Percentiles rank a stretch among this genome's conserved stretches.
Evolutionary conservation across 192 early-diverging fungal genomes (phyloP).

Genomic region (Pilaira anomala): DNA sequence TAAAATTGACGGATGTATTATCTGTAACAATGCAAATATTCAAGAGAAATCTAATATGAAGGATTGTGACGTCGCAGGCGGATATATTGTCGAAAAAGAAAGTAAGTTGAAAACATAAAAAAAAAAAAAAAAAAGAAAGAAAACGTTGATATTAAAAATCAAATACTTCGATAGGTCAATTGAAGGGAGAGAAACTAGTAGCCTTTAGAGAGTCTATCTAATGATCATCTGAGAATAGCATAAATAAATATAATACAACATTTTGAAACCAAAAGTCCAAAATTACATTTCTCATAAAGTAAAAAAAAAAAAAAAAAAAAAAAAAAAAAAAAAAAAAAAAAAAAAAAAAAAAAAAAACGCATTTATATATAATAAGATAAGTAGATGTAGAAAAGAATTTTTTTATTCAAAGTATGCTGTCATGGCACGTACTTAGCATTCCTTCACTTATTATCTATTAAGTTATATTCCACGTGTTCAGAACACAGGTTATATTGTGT

Average conservation of each 20-base stretch:
- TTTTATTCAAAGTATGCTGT: no score
- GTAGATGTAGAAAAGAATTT: no score
- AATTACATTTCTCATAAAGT: no score
- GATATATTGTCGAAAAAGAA: constrained; percentile 62
- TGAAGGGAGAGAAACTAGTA: constrained; percentile 36
- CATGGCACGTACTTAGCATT: no score
- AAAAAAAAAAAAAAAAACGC: no score
- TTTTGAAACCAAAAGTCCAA: no score
- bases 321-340: no score
- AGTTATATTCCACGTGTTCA: no score
- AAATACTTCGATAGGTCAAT: constrained; percentile 21
- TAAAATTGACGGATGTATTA: constrained; percentile 82
- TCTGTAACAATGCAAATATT: constrained; percentile 81
- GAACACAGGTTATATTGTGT: no score
- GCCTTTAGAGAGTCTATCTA: constrained; percentile 30
- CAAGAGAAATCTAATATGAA: constrained; percentile 72
- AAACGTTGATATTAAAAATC: neutral
- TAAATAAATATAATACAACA: constrained; percentile 3
- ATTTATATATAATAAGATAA: no score
- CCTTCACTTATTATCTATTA: no score
- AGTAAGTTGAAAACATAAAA: constrained; percentile 51
- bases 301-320: no score
- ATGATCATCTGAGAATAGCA: neutral
- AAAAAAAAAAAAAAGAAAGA: neutral
- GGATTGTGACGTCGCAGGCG: constrained; percentile 83